A percentile compares a stretch with the other conserved stretches of the same genome.
Evolutionary conservation across 306 rosid genomes (phyloP).

Genomic region (Rosa persica): DNA sequence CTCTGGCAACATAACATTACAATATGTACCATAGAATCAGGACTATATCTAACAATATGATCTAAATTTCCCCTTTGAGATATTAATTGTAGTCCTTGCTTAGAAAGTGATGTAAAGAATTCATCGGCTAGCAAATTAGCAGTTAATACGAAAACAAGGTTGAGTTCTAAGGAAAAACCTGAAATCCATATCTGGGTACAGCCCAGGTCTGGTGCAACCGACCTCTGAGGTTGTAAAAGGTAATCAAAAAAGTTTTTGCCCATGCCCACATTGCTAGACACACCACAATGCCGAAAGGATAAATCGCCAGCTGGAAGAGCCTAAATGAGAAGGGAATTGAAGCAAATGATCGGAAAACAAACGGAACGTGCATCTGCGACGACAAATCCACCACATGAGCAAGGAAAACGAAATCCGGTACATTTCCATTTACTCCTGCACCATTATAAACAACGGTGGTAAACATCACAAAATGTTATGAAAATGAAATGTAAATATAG

Average conservation of each 20-base stretch:
- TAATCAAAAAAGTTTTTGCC: conserved; percentile 61
- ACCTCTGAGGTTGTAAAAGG: conserved; percentile 63
- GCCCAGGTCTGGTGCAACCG: conserved; percentile 86
- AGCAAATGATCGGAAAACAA: conserved; percentile 49
- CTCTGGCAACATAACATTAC: neutral
- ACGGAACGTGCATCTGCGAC: conserved; percentile 57
- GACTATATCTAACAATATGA: neutral
- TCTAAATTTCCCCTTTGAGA: neutral
- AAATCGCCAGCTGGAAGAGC: conserved; percentile 39
- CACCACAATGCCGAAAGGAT: conserved; percentile 30
- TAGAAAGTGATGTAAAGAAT: neutral
- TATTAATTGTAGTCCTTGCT: neutral
- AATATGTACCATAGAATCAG: neutral
- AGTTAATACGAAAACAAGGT: neutral
- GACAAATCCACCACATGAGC: conserved; percentile 86
- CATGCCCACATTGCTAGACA: conserved; percentile 77
- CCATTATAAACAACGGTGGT: neutral
- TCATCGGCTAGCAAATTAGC: neutral
- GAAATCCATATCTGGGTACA: conserved; percentile 87
- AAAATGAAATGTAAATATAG: neutral
- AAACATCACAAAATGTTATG: neutral
- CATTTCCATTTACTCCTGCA: conserved; percentile 53
- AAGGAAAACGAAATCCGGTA: conserved; percentile 83
- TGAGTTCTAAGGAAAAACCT: conserved; percentile 40
- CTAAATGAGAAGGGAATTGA: conserved; percentile 55